A percentile compares a stretch with the other conserved stretches of the same genome.
These are phyloP conservation scores for Sporothrix pseudoabietina DNA, from an alignment of 2,329 filamentous ascomycete genomes.

Conservation along the genomic window DNA sequence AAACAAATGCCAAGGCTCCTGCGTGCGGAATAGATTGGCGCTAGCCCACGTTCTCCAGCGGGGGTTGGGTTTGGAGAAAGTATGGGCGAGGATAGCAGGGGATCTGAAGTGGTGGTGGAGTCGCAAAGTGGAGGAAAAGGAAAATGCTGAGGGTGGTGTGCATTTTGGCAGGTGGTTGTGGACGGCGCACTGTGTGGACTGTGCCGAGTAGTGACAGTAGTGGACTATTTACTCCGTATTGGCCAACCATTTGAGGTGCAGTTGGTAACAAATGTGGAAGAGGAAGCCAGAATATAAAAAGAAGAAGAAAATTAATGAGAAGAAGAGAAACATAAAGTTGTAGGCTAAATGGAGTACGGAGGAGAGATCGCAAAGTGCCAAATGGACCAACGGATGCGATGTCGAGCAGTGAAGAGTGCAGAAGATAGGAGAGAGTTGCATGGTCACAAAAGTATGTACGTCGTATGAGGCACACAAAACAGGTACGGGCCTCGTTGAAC, in stretches of 20 bases:
- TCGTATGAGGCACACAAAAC: slow-evolving; percentile 11
- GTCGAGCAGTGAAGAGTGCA: neutral
- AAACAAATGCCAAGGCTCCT: neutral
- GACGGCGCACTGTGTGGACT: slow-evolving; percentile 26
- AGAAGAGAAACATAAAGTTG: neutral
- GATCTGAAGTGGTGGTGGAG: neutral
- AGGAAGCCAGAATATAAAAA: slow-evolving; percentile 37
- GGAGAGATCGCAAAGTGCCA: slow-evolving; percentile 39
- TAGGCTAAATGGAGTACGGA: slow-evolving; percentile 27
- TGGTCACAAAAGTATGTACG: neutral
- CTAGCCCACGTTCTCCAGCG: slow-evolving; percentile 22
- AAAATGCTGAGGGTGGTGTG: neutral
- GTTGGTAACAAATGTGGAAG: neutral
- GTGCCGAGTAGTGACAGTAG: neutral
- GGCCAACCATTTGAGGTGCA: neutral
- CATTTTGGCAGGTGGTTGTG: neutral
- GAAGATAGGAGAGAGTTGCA: neutral
- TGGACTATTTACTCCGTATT: neutral
- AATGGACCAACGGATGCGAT: slow-evolving; percentile 47
- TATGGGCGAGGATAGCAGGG: neutral
- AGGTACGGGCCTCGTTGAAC: slow-evolving; percentile 10
- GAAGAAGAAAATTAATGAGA: slow-evolving; percentile 38
- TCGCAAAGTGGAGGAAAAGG: neutral
- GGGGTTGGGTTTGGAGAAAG: neutral
- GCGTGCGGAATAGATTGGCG: slow-evolving; percentile 13